Evolutionary conservation across 352 stramenopile species (phyloP).

Genomic region (Lagenidium giganteum): DNA sequence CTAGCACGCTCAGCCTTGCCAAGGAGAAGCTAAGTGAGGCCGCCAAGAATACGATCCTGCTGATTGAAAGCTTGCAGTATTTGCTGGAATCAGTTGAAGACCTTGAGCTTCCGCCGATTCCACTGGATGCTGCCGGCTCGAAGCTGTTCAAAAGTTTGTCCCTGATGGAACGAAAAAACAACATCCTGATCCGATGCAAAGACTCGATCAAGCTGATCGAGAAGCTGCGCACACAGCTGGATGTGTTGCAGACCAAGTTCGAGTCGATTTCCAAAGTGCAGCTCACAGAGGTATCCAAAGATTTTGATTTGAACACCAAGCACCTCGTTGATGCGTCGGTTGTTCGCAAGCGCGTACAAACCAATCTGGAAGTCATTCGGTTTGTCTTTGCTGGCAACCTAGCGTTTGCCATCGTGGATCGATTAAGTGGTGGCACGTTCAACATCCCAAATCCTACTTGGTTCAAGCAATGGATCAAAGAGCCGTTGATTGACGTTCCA

Average conservation of each 20-base stretch:
- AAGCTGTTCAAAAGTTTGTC: constrained; percentile 93
- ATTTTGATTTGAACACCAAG: constrained; percentile 87
- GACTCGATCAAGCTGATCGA: constrained; percentile 96
- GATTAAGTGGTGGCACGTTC: constrained; percentile 90
- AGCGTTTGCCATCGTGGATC: constrained; percentile 94
- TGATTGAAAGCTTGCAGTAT: constrained; percentile 97
- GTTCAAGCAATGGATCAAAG: constrained; percentile 76
- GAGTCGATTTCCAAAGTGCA: constrained; percentile 86
- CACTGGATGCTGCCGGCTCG: constrained; percentile 32
- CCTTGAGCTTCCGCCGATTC: constrained; percentile 53
- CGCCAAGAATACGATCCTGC: constrained; percentile 92
- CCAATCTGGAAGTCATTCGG: constrained; percentile 86
- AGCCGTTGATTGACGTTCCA: constrained; percentile 49
- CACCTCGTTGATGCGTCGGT: constrained; percentile 74
- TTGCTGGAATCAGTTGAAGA: constrained; percentile 94
- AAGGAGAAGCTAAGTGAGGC: constrained; percentile 88
- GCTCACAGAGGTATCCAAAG: constrained; percentile 81
- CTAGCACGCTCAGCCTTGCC: constrained; percentile 74
- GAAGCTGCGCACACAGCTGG: constrained; percentile 87
- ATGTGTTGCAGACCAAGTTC: constrained; percentile 91
- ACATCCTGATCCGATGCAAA: constrained; percentile 88
- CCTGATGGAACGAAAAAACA: constrained; percentile 85
- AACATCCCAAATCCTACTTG: constrained; percentile 86
- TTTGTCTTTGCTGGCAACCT: constrained; percentile 91
- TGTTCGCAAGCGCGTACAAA: constrained; percentile 45